Percentiles rank a stretch among this genome's conserved stretches.
These are phyloP conservation scores for Entelexis sorbosivorans DNA, from an alignment of 1,139 yeast species.

Conservation along the genomic window DNA sequence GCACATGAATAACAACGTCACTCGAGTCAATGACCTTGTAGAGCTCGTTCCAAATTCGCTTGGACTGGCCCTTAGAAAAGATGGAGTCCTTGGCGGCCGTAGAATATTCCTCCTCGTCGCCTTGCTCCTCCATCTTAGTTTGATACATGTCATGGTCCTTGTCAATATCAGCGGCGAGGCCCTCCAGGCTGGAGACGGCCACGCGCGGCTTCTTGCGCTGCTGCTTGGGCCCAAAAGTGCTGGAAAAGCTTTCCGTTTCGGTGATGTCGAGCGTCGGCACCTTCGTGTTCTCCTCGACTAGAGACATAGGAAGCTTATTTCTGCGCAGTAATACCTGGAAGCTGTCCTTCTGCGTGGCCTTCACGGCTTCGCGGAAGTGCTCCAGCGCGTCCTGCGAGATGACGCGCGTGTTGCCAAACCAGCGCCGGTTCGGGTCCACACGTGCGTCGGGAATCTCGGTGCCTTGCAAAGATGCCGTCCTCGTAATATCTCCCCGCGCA, in stretches of 20 bases:
- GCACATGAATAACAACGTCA: slow-evolving; percentile 89
- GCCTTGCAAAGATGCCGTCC: slow-evolving; percentile 82
- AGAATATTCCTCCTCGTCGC: slow-evolving; percentile 50
- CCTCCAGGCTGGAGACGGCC: slow-evolving; percentile 69
- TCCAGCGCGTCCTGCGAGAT: slow-evolving; percentile 92
- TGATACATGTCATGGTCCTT: slow-evolving; percentile 51
- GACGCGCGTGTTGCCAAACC: slow-evolving; percentile 97
- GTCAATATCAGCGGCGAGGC: slow-evolving; percentile 54
- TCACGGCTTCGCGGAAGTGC: slow-evolving; percentile 90
- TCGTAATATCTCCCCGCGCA: slow-evolving; percentile 73
- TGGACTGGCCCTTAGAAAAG: slow-evolving; percentile 93
- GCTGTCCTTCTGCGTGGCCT: slow-evolving; percentile 73
- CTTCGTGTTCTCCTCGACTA: slow-evolving; percentile 64
- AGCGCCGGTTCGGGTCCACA: slow-evolving; percentile 88
- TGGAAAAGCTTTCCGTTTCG: slow-evolving; percentile 75
- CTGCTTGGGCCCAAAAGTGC: slow-evolving; percentile 88
- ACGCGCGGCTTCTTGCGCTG: slow-evolving; percentile 85
- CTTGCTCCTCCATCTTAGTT: slow-evolving; percentile 58
- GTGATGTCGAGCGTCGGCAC: slow-evolving; percentile 70
- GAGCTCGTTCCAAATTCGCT: slow-evolving; percentile 96
- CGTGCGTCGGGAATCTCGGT: slow-evolving; percentile 84
- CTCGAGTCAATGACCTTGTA: slow-evolving; percentile 95
- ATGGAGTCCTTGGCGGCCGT: slow-evolving; percentile 91
- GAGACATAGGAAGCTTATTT: slow-evolving; percentile 91
- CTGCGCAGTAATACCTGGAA: slow-evolving; percentile 80